These are phyloP conservation scores for Nemania serpens DNA, from an alignment of 2,329 filamentous ascomycete genomes.

Conservation along the genomic window DNA sequence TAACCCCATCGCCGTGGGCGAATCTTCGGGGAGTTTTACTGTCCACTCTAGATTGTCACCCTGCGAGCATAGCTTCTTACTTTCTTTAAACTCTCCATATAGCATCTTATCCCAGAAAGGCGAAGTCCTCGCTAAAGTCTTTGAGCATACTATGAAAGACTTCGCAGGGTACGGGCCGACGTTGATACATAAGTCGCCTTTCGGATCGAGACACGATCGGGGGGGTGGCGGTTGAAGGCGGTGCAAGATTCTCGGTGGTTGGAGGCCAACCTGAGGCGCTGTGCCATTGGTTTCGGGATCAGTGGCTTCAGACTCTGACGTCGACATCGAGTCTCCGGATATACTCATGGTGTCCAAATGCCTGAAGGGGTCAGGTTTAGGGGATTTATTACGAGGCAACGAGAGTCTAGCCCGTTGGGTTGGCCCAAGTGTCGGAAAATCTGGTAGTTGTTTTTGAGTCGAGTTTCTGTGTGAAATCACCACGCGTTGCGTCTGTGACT, in stretches of 20 bases:
- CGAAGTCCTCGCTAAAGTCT: conserved; percentile 7
- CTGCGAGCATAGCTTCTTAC: background rate
- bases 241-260: background rate
- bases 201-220: background rate
- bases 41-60: background rate
- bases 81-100: conserved; percentile 10
- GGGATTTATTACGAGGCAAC: background rate
- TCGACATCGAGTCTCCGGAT: background rate
- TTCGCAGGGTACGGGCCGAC: background rate
- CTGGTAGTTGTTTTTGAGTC: too few relatives aligned
- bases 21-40: conserved; percentile 14
- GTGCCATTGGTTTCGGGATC: background rate
- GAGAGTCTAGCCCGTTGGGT: background rate
- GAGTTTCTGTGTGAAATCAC: too few relatives aligned
- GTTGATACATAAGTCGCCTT: conserved; percentile 11
- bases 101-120: conserved; percentile 16
- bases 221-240: background rate
- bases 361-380: background rate
- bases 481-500: too few relatives aligned
- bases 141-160: conserved; percentile 17
- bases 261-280: background rate
- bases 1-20: background rate
- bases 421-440: too few relatives aligned
- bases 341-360: background rate
- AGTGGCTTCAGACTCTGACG: background rate